Evolutionary conservation across 257 asterid genomes (phyloP), one percentile per base, ranked within the genome.

Genomic region (Galeopsis tetrahit): DNA sequence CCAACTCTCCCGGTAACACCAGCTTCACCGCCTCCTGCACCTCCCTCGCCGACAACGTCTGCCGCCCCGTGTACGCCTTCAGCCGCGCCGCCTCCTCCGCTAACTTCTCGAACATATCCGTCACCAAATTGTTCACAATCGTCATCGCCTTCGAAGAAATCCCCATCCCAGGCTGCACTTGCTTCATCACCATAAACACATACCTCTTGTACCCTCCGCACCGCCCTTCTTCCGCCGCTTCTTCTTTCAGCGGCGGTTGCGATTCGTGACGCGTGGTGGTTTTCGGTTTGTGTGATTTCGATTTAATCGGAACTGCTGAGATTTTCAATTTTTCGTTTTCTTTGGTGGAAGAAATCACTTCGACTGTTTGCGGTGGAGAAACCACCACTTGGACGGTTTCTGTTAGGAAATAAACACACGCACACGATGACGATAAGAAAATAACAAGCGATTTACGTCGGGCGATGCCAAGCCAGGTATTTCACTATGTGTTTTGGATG

Each of bases 161-260:
- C 6, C 93, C 96, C 83, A 86, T 51, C 0, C 88, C 97, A 2
- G 97, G 97, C 10, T 93, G 97, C 62, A 93, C 98, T 68, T 93
- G 96, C 73, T 91, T 93, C 96, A 91, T 63, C 68, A 93, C 96
- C 80, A 57, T 82, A 15, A n/a, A 83, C 62, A 91, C 79, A 6
- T 93, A 91, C 64, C 79, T 88, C 74, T 86, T 85, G 70, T 85
- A 91, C 80, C 84, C 10, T 40, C 86, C 1, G 79, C 78, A 0
- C 83, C 84, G 6, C 86, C 88, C 85, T 14, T 81, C 82, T 67
- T 74, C 71, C 69, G 73, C 80, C 59, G 68, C 63, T 82, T 66
- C 70, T 67, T 40, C 79, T 72, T 31, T 80, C 82, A 5, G 72
- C 13, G 2, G 5, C 9, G 84, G 78, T 55, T 75, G 79, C 7